phyloP scores from a whole-genome alignment of 2,329 filamentous ascomycete genomes.

The Ilyonectria destructans region DNA sequence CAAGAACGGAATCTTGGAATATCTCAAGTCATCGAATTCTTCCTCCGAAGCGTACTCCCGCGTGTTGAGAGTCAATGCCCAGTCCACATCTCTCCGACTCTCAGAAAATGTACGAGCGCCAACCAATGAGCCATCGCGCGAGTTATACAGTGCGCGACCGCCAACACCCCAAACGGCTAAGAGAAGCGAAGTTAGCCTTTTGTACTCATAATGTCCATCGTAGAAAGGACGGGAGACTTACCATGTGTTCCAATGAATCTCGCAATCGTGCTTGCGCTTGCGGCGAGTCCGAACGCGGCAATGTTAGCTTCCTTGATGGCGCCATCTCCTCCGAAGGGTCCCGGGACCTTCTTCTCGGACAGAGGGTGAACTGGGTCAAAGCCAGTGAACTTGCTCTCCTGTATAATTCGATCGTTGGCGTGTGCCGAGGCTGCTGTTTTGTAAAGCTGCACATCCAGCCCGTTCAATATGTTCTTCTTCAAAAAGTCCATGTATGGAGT shows the following conservation, averaged over 20 bases:
- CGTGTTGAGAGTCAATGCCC: slow-evolving; percentile 37
- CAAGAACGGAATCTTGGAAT: background rate
- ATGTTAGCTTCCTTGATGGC: slow-evolving; percentile 41
- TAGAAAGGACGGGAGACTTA: background rate
- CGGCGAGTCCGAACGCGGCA: slow-evolving; percentile 32
- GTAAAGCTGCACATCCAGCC: slow-evolving; percentile 34
- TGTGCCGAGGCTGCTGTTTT: slow-evolving; percentile 28
- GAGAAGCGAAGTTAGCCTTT: background rate
- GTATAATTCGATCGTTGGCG: slow-evolving; percentile 30
- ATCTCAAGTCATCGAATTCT: slow-evolving; percentile 28
- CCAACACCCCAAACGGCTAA: slow-evolving; percentile 32
- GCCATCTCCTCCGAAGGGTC: slow-evolving; percentile 34
- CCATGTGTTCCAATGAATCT: slow-evolving; percentile 33
- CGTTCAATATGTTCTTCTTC: slow-evolving; percentile 31
- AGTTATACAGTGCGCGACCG: background rate
- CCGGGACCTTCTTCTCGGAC: slow-evolving; percentile 13
- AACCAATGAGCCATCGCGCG: slow-evolving; percentile 29
- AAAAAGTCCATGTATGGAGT: slow-evolving; percentile 38
- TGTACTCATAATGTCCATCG: background rate
- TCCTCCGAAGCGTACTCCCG: slow-evolving; percentile 27
- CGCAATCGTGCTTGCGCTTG: slow-evolving; percentile 37
- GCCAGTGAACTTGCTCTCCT: slow-evolving; percentile 34
- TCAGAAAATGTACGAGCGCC: slow-evolving; percentile 27
- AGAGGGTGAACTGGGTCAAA: slow-evolving; percentile 24
- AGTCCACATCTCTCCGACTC: slow-evolving; percentile 28